Percentiles rank a stretch among this genome's conserved stretches.
Evolutionary conservation across 768 basidiomycete species (phyloP).

Genomic region (Candolleomyces efflorescens): DNA sequence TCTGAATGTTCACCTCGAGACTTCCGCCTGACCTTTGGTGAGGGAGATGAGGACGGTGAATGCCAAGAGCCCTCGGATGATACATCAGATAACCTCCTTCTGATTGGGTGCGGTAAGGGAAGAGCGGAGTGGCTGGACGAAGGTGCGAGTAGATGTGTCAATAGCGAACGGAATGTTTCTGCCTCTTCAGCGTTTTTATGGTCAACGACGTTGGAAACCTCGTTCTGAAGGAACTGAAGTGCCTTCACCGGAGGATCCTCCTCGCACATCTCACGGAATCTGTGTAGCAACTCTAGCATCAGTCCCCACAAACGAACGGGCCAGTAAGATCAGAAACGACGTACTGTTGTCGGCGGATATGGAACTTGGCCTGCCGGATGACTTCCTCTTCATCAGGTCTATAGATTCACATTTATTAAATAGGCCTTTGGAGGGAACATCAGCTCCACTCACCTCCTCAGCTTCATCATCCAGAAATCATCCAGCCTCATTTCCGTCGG

Average conservation of each 20-base stretch:
- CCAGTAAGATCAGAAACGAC: constrained; percentile 17
- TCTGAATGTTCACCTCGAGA: constrained; percentile 22
- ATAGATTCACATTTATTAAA: background rate
- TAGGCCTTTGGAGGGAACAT: too few species aligned
- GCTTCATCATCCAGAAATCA: constrained; percentile 75
- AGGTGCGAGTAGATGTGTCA: constrained; percentile 57
- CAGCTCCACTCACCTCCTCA: constrained; percentile 48
- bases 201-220: constrained; percentile 69
- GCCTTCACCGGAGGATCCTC: constrained; percentile 58
- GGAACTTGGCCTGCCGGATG: constrained; percentile 57
- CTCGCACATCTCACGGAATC: constrained; percentile 82
- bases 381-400: constrained; percentile 65
- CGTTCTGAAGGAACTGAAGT: constrained; percentile 63
- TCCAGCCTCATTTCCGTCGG: constrained; percentile 51
- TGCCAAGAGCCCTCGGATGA: constrained; percentile 7
- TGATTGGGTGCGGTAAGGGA: constrained; percentile 2
- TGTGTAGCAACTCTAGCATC: constrained; percentile 20
- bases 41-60: constrained; percentile 37
- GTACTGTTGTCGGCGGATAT: constrained; percentile 70
- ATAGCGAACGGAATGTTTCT: constrained; percentile 56
- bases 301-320: background rate
- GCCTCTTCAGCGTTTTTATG: constrained; percentile 61
- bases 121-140: constrained; percentile 16
- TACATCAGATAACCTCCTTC: background rate
- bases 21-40: constrained; percentile 18